Percentiles rank a stretch among this genome's conserved stretches.
Conservation (phyloP, 257 asterid species). For the Galeopsis tetrahit region DNA sequence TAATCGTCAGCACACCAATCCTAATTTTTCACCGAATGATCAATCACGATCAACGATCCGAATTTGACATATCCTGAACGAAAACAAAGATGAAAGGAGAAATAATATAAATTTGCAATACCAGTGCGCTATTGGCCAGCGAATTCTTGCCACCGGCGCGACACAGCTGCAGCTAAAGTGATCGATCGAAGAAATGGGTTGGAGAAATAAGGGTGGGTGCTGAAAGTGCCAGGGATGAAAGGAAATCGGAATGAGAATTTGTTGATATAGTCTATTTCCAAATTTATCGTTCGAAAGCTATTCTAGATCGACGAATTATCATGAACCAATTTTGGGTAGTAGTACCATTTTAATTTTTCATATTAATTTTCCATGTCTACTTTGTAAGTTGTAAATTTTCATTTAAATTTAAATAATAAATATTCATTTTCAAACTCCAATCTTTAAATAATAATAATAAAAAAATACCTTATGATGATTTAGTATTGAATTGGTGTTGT, state of each 20-base stretch:
- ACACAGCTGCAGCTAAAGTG: constrained; percentile 10
- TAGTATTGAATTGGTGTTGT: too few relatives aligned
- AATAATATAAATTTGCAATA: neutral
- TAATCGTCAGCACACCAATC: constrained; percentile 12
- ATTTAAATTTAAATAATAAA: too few relatives aligned
- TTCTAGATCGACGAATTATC: too few relatives aligned
- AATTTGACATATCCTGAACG: neutral
- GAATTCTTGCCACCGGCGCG: constrained; percentile 18
- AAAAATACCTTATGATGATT: too few relatives aligned
- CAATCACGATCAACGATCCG: constrained; percentile 28
- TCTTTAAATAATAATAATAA: too few relatives aligned
- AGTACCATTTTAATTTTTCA: too few relatives aligned
- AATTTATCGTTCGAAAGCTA: too few relatives aligned
- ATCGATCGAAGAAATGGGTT: constrained; percentile 26
- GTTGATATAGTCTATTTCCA: too few relatives aligned
- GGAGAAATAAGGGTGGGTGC: constrained; percentile 17
- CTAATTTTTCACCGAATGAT: constrained; percentile 12
- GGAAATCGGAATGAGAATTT: neutral
- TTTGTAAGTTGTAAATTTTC: too few relatives aligned
- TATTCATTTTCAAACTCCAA: too few relatives aligned
- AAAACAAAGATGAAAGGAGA: neutral
- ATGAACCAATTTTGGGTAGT: too few relatives aligned
- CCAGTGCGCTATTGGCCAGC: constrained; percentile 25
- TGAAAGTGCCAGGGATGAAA: neutral
- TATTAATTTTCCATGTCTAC: too few relatives aligned